These are phyloP conservation scores for Raphanus raphanistrum DNA, from an alignment of 345 rosid species.

Conservation along the genomic window DNA sequence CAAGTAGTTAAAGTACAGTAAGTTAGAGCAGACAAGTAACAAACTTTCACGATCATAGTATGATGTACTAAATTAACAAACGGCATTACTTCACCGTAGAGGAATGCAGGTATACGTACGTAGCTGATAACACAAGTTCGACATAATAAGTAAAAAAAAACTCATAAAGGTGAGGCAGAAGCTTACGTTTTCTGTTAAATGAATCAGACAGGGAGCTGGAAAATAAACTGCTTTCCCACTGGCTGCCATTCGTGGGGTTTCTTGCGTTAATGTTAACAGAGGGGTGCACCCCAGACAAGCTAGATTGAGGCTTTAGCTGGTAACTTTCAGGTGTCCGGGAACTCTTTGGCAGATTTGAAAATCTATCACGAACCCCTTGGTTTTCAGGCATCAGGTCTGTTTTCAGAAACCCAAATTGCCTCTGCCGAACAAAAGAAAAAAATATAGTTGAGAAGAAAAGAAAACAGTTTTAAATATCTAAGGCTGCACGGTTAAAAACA, in stretches of 20 bases:
- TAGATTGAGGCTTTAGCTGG: constrained; percentile 47
- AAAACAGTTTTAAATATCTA: constrained; percentile 7
- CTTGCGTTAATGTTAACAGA: constrained; percentile 42
- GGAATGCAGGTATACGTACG: no score
- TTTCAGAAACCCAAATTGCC: constrained; percentile 68
- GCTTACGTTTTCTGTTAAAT: constrained; percentile 69
- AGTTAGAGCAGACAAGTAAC: neutral
- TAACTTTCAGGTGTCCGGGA: constrained; percentile 47
- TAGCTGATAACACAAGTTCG: neutral
- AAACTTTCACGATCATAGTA: neutral
- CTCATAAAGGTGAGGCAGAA: constrained; percentile 19
- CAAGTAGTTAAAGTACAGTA: constrained; percentile 5
- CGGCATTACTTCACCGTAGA: neutral
- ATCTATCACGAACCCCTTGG: constrained; percentile 54
- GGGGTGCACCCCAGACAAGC: constrained; percentile 39
- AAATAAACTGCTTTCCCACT: constrained; percentile 84
- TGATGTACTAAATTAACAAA: neutral
- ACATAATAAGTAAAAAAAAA: neutral
- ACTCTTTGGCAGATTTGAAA: constrained; percentile 44
- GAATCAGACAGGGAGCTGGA: constrained; percentile 89
- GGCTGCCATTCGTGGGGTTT: constrained; percentile 44
- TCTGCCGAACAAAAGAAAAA: constrained; percentile 51
- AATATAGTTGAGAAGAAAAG: constrained; percentile 21
- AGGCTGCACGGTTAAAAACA: constrained; percentile 11
- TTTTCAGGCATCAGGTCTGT: constrained; percentile 50